Evolutionary conservation across 177 flowering plant species (phyloP).

Genomic region (Tripterygium wilfordii): DNA sequence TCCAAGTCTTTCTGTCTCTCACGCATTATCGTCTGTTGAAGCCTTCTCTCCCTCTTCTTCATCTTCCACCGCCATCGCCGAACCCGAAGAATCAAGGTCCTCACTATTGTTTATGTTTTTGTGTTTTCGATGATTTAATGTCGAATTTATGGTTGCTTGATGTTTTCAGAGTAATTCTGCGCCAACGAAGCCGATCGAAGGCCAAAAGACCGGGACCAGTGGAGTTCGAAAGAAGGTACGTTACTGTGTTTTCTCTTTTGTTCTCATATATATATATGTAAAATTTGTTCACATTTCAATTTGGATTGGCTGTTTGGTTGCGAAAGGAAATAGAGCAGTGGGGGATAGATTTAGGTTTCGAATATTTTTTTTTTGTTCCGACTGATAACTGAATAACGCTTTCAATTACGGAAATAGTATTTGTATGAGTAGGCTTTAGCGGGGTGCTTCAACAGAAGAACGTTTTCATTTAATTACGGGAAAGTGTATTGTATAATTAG

Average conservation of each 20-base stretch:
- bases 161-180: conserved; percentile 46
- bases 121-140: not conserved
- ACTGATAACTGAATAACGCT: no score
- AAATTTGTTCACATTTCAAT: no score
- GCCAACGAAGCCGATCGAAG: conserved; percentile 87
- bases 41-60: conserved; percentile 40
- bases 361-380: not conserved
- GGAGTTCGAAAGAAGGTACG: conserved; percentile 90
- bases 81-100: conserved; percentile 62
- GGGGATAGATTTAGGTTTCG: not conserved
- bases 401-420: no score
- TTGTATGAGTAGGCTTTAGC: no score
- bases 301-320: no score
- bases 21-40: conserved; percentile 11
- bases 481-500: no score
- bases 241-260: not conserved
- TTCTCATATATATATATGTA: no score
- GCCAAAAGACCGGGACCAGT: conserved; percentile 96
- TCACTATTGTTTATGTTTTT: not conserved
- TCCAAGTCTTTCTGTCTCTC: conserved; percentile 4
- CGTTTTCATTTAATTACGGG: no score
- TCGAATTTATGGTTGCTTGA: conserved; percentile 1
- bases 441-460: no score
- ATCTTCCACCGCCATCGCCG: conserved; percentile 38
- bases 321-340: not conserved